Conservation (phyloP, 176 grass and related monocot genomes). For the Coix lacrymajobi region DNA sequence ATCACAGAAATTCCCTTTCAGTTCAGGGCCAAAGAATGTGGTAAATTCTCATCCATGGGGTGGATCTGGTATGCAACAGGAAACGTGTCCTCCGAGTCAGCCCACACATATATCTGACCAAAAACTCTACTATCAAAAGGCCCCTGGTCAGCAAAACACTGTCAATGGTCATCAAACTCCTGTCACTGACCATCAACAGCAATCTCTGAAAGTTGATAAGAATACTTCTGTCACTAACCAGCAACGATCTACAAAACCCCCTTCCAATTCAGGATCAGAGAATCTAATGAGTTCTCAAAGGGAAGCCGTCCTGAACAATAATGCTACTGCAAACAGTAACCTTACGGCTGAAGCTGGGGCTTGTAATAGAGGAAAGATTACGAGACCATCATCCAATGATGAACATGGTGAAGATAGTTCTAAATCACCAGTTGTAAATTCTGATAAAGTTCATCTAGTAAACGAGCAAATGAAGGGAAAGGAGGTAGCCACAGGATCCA, state of each 20-base stretch:
- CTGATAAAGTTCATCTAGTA: slow-evolving; percentile 20
- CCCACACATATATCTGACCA: slow-evolving; percentile 17
- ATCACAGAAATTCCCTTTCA: not conserved
- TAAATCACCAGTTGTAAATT: slow-evolving; percentile 18
- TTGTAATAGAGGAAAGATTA: slow-evolving; percentile 28
- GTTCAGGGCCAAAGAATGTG: not conserved
- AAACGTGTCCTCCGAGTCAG: slow-evolving; percentile 16
- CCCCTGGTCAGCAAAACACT: slow-evolving; percentile 12
- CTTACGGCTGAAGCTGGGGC: slow-evolving; percentile 2
- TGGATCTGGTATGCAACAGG: slow-evolving; percentile 12
- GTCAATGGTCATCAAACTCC: not conserved
- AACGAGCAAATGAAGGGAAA: slow-evolving; percentile 24
- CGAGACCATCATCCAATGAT: not conserved
- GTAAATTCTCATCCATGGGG: not conserved
- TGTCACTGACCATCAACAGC: not conserved
- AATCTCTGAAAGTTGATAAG: slow-evolving; percentile 7
- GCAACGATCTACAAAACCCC: slow-evolving; percentile 2
- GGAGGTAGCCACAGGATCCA: slow-evolving; percentile 11
- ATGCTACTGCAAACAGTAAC: slow-evolving; percentile 1
- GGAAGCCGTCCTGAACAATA: not conserved
- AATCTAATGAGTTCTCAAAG: slow-evolving; percentile 8
- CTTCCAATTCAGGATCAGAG: slow-evolving; percentile 7
- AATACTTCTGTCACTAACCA: not conserved
- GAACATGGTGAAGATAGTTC: slow-evolving; percentile 1
- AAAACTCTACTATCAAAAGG: not conserved